Conservation (phyloP, 164 flowering plant genomes). For the Macadamia tetraphylla region DNA sequence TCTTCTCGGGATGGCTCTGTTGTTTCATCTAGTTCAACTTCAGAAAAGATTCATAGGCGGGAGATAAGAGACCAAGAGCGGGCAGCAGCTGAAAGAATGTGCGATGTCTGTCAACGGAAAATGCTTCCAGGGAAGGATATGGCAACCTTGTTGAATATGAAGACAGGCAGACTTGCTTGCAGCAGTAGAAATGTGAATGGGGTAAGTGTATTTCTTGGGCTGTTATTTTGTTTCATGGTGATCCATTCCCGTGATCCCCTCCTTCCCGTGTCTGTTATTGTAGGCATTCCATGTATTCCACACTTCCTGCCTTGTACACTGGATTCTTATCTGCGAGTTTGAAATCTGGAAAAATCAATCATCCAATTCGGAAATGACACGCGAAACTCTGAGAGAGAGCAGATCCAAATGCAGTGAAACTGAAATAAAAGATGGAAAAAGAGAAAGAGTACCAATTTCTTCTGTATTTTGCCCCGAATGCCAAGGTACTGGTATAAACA, state of each 20-base stretch:
- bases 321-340: constrained; percentile 79
- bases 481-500: constrained; percentile 67
- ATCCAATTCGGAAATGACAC: constrained; percentile 12
- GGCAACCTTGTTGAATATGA: constrained; percentile 69
- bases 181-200: constrained; percentile 83
- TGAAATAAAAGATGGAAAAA: constrained; percentile 16
- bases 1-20: constrained; percentile 49
- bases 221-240: neutral
- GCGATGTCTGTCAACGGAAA: constrained; percentile 79
- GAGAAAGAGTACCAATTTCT: constrained; percentile 18
- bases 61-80: constrained; percentile 64
- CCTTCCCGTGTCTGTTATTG: constrained; percentile 8
- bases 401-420: constrained; percentile 27
- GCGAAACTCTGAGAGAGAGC: constrained; percentile 31
- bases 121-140: constrained; percentile 93
- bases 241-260: neutral
- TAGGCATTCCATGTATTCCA: constrained; percentile 94
- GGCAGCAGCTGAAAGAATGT: constrained; percentile 62
- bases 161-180: constrained; percentile 79
- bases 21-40: constrained; percentile 24
- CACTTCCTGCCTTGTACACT: constrained; percentile 87
- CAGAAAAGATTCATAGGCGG: constrained; percentile 51
- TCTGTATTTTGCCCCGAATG: constrained; percentile 90
- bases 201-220: constrained; percentile 32
- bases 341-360: constrained; percentile 38